Evolutionary conservation across 2,329 filamentous ascomycete genomes (phyloP), one percentile per base, ranked within the genome.

Genomic region (Fusarium brevicatenulatum): DNA sequence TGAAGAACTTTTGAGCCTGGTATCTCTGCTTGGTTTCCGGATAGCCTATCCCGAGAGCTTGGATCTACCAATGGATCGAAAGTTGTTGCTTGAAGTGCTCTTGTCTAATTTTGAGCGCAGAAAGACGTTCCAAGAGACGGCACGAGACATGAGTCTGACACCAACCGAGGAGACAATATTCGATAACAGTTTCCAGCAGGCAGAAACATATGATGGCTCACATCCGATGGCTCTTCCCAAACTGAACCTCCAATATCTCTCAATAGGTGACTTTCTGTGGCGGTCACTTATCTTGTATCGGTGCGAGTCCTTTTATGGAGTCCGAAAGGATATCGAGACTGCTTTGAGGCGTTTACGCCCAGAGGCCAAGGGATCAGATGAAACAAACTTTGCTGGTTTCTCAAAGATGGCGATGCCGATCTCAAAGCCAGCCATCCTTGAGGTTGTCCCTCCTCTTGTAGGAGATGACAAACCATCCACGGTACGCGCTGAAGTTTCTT

Each of bases 251-350:
- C 96, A 99, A 79, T 99, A 99, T 81, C 86, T 99, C 19, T 97
- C 95, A 6, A 90, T 97, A 56, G 95, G 95, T 6, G 96, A 99
- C 81, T 99, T 99, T 77, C 84, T 99, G n/a, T 99, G 95, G 95
- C 90, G 97, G 70, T 95, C 95, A 1, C 92, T 98, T 77, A 88
- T 97, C 19, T 85, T 99, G 13, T 96, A 97, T 80, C 91, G 95
- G 44, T 93, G 92, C 66, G 96, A 99, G 81, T 90, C 95, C 0
- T 98, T 98, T 80, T 98, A 97, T 80, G 93, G 94, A 68, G 95
- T 99, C 67, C 91, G 95, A 50, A 95, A 95, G 78, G 94, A 99
- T 79, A 91, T 99, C 64, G 94, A 97, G 79, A 90, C 93, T 53
- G 91, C 92, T 11, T 80, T 98, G 56, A 93, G 93, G 78, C 91